Base-by-base conservation (phyloP, 2,329 filamentous ascomycete species). In the Plectosphaerella sp. region DNA sequence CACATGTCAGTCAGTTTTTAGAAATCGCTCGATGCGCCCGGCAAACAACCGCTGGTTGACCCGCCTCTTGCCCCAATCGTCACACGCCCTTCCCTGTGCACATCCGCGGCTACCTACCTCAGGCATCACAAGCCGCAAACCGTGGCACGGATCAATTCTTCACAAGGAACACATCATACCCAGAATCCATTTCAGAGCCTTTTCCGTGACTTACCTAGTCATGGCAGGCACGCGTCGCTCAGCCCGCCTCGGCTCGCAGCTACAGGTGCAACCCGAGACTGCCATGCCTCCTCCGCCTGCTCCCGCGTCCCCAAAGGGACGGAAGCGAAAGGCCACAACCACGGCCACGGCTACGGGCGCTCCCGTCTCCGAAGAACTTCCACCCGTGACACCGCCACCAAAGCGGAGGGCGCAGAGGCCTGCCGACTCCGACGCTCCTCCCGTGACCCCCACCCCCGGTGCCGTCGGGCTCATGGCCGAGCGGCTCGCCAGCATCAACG, bases 381-480 rank as follows among this genome's bases (percentile, higher is more conserved):
- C 48, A 41, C 62, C 67, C 52, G 59, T 58, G 10, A 68, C 66
- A 36, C 64, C 65, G 14, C 41, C 41, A n/a, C 59, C 62, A 11
- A 71, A 63, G 61, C 67, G 65, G 58, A 63, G 65, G 50, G 56
- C 57, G 22, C 57, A 61, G 49, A 55, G 53, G 42, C 56, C 52
- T 20, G 41, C 41, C 10, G 28, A 24, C 37, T 28, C 47, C 3
- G 22, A 37, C 28, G 51, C 58, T 8, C 68, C 69, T 14, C 75
- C 76, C 16, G 60, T 66, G 22, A 80, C 78, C 5, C 76, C 77
- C 1, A 78, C 76, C 2, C 73, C 76, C n/a, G 70, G 67, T 54
- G 71, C 69, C 43, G 71, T 68, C 12, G 66, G 64, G 25, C 66
- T 75, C 48, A 72, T 76, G 10, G 65, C 66, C 37, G 65, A 70